Evolutionary conservation across 768 basidiomycete genomes (phyloP).

Genomic region (Erythrobasidium yunnanense): DNA sequence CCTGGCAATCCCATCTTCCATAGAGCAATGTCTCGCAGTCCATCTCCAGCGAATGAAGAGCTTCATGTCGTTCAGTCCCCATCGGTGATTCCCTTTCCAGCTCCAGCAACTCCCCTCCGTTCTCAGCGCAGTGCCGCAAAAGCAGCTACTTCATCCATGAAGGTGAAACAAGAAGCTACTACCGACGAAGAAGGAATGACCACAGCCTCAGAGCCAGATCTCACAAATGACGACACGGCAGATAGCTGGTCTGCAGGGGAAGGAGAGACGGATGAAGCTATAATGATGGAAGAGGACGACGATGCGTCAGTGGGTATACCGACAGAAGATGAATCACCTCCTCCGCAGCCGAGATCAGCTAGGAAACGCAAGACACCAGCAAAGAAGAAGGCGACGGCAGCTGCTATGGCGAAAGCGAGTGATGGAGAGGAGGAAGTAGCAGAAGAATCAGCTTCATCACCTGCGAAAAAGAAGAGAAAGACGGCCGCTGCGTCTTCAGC

Average conservation of each 20-base stretch:
- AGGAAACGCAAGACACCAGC: neutral
- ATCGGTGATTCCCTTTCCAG: slow-evolving; percentile 12
- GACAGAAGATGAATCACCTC: slow-evolving; percentile 8
- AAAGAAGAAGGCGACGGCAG: neutral
- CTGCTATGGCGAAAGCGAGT: neutral
- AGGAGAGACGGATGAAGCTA: slow-evolving; percentile 15
- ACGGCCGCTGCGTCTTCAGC: neutral
- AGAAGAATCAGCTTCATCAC: neutral
- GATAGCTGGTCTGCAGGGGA: neutral
- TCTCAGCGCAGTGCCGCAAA: neutral
- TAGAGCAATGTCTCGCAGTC: neutral
- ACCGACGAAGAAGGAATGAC: too few relatives aligned
- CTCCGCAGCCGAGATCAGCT: neutral
- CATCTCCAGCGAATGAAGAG: neutral
- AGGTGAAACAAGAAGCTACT: too few relatives aligned
- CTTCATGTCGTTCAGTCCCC: neutral
- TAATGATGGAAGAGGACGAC: slow-evolving; percentile 8
- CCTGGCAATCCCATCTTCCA: neutral
- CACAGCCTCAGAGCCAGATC: neutral
- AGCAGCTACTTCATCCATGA: neutral
- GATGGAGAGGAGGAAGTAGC: too few relatives aligned
- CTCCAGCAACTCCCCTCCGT: slow-evolving; percentile 1
- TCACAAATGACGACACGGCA: slow-evolving; percentile 13
- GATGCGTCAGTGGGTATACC: neutral
- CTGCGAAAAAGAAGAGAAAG: neutral